These are phyloP conservation scores for Amanita jacksonii DNA, from an alignment of 768 basidiomycete genomes.

Conservation along the genomic window DNA sequence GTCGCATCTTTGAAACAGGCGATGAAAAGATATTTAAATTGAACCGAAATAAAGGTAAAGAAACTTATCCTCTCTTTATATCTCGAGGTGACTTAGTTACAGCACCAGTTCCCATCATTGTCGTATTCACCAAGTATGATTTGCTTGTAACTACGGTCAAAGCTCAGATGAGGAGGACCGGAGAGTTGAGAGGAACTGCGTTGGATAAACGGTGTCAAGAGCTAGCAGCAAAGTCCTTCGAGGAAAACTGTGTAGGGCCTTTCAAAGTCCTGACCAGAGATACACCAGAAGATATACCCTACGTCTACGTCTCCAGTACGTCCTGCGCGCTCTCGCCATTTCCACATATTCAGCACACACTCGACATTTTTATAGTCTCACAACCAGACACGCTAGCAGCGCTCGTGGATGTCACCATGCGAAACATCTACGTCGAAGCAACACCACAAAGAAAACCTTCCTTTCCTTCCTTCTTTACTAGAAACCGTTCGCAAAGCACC, in stretches of 20 bases:
- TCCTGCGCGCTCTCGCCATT: too few relatives aligned
- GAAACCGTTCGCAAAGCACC: not conserved
- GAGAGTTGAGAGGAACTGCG: not conserved
- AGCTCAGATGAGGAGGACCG: not conserved
- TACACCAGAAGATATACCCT: not conserved
- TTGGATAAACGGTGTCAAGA: not conserved
- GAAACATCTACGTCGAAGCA: not conserved
- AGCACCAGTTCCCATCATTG: constrained; percentile 19
- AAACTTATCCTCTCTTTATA: not conserved
- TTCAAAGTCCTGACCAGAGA: not conserved
- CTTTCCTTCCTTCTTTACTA: not conserved
- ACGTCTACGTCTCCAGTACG: constrained; percentile 1
- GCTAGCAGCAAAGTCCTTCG: not conserved
- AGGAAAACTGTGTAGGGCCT: not conserved
- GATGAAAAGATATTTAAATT: constrained; percentile 16
- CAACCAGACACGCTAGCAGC: not conserved
- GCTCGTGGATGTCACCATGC: not conserved
- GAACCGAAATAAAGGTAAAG: constrained; percentile 8
- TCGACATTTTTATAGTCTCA: not conserved
- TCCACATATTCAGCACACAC: too few relatives aligned
- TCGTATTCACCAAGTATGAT: constrained; percentile 25
- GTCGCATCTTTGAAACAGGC: constrained; percentile 14
- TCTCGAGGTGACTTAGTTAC: not conserved
- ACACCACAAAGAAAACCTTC: not conserved
- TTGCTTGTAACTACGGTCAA: constrained; percentile 10